These are phyloP conservation scores for Erysiphe pisi DNA, from an alignment of 2,329 filamentous ascomycete genomes.

Conservation along the genomic window DNA sequence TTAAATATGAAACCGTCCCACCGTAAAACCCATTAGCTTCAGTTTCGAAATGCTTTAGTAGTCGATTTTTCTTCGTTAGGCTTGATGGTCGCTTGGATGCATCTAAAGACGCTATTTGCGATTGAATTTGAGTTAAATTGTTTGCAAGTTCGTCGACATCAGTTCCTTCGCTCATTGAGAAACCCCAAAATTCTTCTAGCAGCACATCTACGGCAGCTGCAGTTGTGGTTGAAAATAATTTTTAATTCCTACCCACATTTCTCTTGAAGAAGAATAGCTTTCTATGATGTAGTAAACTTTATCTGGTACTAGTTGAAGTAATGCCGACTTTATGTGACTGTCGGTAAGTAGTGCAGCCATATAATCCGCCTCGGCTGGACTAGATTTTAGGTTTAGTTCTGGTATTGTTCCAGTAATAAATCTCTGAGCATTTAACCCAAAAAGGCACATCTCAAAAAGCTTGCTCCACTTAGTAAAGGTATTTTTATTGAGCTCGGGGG, in stretches of 20 bases:
- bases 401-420: background rate
- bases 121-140: background rate
- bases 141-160: constrained; percentile 15
- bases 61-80: background rate
- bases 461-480: constrained; percentile 14
- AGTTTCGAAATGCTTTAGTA: background rate
- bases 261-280: background rate
- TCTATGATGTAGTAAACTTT: background rate
- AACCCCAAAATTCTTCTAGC: too few relatives aligned
- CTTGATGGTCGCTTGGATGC: background rate
- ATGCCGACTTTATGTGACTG: background rate
- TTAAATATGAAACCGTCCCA: too few relatives aligned
- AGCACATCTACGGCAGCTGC: background rate
- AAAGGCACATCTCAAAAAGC: background rate
- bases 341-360: background rate
- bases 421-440: background rate
- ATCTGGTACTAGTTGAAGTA: constrained; percentile 22
- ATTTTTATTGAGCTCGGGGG: background rate
- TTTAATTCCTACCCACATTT: background rate
- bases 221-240: background rate
- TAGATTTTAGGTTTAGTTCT: background rate
- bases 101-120: background rate
- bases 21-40: background rate
- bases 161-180: constrained; percentile 1
- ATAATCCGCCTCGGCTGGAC: background rate